Base-by-base conservation (phyloP, 2,329 filamentous ascomycete species). In the Xylariaceae sp. region DNA sequence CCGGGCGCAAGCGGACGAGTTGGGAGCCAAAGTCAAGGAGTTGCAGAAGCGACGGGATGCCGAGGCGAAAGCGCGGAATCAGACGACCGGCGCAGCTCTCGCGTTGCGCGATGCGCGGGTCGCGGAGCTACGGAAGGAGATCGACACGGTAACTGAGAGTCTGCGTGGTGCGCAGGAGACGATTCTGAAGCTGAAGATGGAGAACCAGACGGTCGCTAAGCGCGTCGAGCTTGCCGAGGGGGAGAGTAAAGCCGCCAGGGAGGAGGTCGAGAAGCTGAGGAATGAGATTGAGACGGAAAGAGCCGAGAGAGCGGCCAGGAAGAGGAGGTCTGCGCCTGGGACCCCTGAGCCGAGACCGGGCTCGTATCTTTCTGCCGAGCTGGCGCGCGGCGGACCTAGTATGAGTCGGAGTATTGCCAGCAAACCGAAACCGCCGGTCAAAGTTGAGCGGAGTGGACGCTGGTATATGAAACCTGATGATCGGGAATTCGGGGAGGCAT, bases 71-170 rank as follows among this genome's bases (percentile, higher is more conserved):
- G 59, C 64, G 0, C 65, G 80, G 17, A 78, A 78, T 58, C 69
- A 70, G 60, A 66, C 72, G 11, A 77, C 82, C 60, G 81, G 78
- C 1, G 69, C 72, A 0, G 77, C 76, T 0, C 75, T 86, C 0
- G 80, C 81, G 2, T 69, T 79, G 4, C 74, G 80, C 0, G 82
- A 86, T 58, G 77, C 79, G 0, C 71, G 78, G 1, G 77, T 84
- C 0, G 56, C 68, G 1, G 80, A 83, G 69, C 71, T 85, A 15
- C 70, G 78, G 3, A 68, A 62, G 0, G 81, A 85, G 64, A 69
- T 85, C 1, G 78, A 80, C 42, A 71, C 74, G 2, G 71, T 82
- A 11, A 54, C 60, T 4, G 55, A 53, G n/a, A 59, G 59, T 13
- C 70, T 86, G 51, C 74, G 77, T 2, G 68, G 68, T 0, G 81